Conservation (phyloP, 495 filamentous ascomycete genomes). For the Mycothermus thermophilus region DNA sequence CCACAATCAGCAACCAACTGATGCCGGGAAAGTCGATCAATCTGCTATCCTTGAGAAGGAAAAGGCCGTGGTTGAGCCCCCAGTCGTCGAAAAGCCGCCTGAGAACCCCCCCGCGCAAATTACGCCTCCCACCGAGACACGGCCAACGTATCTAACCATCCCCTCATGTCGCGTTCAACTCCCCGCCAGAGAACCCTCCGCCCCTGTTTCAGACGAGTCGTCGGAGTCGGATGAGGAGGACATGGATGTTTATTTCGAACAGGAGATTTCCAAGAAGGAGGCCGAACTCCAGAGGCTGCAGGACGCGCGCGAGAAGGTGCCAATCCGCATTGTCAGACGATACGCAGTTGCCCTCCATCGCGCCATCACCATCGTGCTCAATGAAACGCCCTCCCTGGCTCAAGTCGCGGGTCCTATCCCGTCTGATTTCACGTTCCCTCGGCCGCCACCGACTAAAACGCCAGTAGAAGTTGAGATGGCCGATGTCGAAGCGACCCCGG, state of each 20-base stretch:
- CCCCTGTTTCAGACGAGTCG: conserved; percentile 19
- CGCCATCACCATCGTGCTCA: conserved; percentile 21
- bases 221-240: conserved; percentile 41
- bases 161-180: conserved; percentile 11
- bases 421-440: conserved; percentile 13
- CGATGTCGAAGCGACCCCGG: background rate
- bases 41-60: background rate
- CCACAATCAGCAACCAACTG: background rate
- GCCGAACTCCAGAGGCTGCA: conserved; percentile 27
- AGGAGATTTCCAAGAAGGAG: conserved; percentile 30
- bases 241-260: conserved; percentile 36
- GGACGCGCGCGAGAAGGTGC: conserved; percentile 11
- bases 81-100: background rate
- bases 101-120: no score
- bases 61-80: background rate
- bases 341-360: conserved; percentile 24
- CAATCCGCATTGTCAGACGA: conserved; percentile 13
- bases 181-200: conserved; percentile 16
- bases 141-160: conserved; percentile 7
- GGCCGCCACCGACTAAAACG: conserved; percentile 4
- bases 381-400: conserved; percentile 17
- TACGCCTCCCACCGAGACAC: no score
- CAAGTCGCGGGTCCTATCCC: conserved; percentile 21
- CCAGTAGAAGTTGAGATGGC: background rate
- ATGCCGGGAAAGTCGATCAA: conserved; percentile 1